Evolutionary conservation across 2,329 filamentous ascomycete species (phyloP).

Genomic region (Ophiocordyceps camponoti-leonardi): DNA sequence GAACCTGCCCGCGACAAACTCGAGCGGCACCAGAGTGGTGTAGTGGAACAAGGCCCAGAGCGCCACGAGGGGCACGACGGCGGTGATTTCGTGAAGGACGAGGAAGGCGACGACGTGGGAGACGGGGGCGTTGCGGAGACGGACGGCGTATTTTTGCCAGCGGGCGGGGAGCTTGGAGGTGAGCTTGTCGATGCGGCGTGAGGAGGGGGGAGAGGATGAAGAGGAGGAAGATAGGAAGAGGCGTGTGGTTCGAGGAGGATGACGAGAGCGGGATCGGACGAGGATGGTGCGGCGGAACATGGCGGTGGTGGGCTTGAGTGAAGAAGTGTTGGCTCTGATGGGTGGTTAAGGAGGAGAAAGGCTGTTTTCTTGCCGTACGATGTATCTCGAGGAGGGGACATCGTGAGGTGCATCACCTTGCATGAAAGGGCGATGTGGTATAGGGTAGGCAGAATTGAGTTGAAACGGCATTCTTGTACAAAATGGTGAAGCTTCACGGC

Average conservation of each 20-base stretch:
- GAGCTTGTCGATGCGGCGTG: conserved; percentile 26
- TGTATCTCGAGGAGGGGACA: too few species aligned
- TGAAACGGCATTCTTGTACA: too few species aligned
- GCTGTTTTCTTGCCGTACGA: too few species aligned
- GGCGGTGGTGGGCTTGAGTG: background rate
- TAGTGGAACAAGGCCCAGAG: conserved; percentile 70
- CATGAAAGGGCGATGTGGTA: too few species aligned
- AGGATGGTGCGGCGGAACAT: background rate
- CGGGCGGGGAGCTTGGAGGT: conserved; percentile 42
- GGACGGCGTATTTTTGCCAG: conserved; percentile 50
- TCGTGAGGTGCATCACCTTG: too few species aligned
- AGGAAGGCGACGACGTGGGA: conserved; percentile 78
- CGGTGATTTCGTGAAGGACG: conserved; percentile 81
- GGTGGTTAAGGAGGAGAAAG: too few species aligned
- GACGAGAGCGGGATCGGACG: background rate
- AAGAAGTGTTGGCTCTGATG: background rate
- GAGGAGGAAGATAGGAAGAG: background rate
- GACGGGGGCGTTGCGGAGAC: conserved; percentile 58
- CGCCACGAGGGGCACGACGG: conserved; percentile 60
- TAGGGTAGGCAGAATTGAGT: too few species aligned
- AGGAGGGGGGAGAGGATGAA: conserved; percentile 8
- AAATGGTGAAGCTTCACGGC: too few species aligned
- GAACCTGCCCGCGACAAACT: conserved; percentile 31
- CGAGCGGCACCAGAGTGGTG: conserved; percentile 50
- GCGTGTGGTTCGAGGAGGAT: background rate